Percentiles rank a stretch among this genome's conserved stretches.
phyloP scores from a whole-genome alignment of 1,139 yeast species.

The Pichia sp. region DNA sequence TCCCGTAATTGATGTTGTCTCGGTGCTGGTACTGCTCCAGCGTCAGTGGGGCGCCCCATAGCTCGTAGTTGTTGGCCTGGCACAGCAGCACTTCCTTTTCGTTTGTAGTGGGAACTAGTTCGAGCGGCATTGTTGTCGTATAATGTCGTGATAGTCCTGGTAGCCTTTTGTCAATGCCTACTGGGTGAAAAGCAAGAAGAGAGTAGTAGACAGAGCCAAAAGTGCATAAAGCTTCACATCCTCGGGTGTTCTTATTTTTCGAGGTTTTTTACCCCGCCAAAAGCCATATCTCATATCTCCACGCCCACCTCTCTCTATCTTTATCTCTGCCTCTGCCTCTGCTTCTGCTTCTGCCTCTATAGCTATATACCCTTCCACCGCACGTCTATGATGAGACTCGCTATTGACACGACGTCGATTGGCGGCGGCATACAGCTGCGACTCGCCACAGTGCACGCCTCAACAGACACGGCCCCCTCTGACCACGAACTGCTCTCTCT shows the following conservation, averaged over 20 bases:
- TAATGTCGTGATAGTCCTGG: neutral
- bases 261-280: too few species aligned
- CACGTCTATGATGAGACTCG: neutral
- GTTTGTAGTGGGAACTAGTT: neutral
- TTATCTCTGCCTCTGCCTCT: too few species aligned
- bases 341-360: too few species aligned
- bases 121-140: neutral
- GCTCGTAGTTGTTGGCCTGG: constrained; percentile 19
- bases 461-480: neutral
- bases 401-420: neutral
- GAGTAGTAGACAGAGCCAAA: too few species aligned
- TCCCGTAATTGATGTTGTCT: constrained; percentile 20
- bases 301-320: too few species aligned
- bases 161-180: neutral
- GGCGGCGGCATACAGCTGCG: neutral
- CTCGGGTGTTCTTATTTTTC: too few species aligned
- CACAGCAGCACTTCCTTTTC: constrained; percentile 18
- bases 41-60: constrained; percentile 25
- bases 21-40: constrained; percentile 22
- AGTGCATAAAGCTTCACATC: too few species aligned
- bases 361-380: too few species aligned
- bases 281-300: too few species aligned
- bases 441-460: neutral
- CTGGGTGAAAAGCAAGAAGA: too few species aligned
- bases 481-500: neutral